Evolutionary conservation across 331 rosid genomes (phyloP), one percentile per base, ranked within the genome.

Genomic region (Quercus tomentella): DNA sequence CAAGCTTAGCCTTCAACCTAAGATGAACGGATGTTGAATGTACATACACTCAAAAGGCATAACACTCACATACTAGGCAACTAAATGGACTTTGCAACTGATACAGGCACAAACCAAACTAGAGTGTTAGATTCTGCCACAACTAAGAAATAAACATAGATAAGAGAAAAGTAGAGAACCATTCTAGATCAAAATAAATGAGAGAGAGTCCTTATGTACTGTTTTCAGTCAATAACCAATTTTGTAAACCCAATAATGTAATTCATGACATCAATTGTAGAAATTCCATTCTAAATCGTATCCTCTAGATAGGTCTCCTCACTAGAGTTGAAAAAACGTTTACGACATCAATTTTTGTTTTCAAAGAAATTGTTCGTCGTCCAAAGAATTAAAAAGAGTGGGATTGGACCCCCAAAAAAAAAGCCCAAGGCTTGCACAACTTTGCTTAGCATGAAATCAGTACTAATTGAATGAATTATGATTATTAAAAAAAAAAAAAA

Each of bases 201-300:
- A 33, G 37, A 33, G 37, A 33, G 37, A 1, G 37, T 33, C 7
- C 37, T 33, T 33, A 33, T 33, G 37, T 33, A 33, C 7, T 33
- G 2, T 33, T 33, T 6, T 33, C 0, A 33, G 1, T 6, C 37
- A 33, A 33, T 5, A 33, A 33, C 37, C 37, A 33, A 33, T 33
- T 33, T 33, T 33, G 37, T 33, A 33, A 33, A 33, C 37, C 37
- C 37, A 33, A 33, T 97, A 89, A 96, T 96, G 84, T 98, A 96
- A 80, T 96, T 93, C 98, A 96, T 96, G 79, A 96, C 98, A 81
- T 96, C 99, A 79, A 96, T 96, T 12, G 99, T 96, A 57, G 98
- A 96, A 81, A 96, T 96, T 76, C 98, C 98, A 1, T 98, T 92
- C 83, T 96, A 98, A 63, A 96, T 96, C 98, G 88, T 96, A 86